Conservation (phyloP, 2,329 filamentous ascomycete genomes). For the Ampelomyces quisqualis region DNA sequence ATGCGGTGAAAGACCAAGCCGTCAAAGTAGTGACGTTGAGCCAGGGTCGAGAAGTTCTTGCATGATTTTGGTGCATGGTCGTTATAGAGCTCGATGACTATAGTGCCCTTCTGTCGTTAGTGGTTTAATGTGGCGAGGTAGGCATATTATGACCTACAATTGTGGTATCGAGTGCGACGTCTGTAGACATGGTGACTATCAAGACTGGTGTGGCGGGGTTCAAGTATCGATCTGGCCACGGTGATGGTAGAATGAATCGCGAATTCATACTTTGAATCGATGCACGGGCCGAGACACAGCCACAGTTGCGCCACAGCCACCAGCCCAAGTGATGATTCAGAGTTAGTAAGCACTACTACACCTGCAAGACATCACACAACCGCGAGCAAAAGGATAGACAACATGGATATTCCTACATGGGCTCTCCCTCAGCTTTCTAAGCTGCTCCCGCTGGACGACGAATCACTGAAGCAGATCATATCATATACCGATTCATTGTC, state of each 20-base stretch:
- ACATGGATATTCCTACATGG: conserved; percentile 55
- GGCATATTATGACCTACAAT: conserved; percentile 61
- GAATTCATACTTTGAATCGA: conserved; percentile 5
- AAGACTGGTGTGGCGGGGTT: background rate
- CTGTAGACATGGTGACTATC: conserved; percentile 51
- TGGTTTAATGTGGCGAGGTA: background rate
- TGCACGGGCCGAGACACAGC: conserved; percentile 13
- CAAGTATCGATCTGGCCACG: conserved; percentile 14
- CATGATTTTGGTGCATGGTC: conserved; percentile 86
- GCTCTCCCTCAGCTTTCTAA: conserved; percentile 71
- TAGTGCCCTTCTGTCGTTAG: conserved; percentile 63
- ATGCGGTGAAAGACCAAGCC: conserved; percentile 85
- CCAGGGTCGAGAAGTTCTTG: conserved; percentile 82
- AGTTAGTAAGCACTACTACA: conserved; percentile 4
- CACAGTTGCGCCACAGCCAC: conserved; percentile 19
- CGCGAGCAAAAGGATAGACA: no score
- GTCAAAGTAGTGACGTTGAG: conserved; percentile 84
- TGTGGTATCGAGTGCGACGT: conserved; percentile 78
- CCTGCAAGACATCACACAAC: conserved; percentile 1
- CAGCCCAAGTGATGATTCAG: conserved; percentile 24
- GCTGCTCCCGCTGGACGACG: conserved; percentile 80
- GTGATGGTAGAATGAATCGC: conserved; percentile 13
- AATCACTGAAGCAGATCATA: conserved; percentile 79
- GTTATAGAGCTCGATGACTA: conserved; percentile 87
- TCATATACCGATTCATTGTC: conserved; percentile 77